A percentile compares a stretch with the other conserved stretches of the same genome.
phyloP scores from a whole-genome alignment of 768 basidiomycete genomes.

The Leccinum broughii region DNA sequence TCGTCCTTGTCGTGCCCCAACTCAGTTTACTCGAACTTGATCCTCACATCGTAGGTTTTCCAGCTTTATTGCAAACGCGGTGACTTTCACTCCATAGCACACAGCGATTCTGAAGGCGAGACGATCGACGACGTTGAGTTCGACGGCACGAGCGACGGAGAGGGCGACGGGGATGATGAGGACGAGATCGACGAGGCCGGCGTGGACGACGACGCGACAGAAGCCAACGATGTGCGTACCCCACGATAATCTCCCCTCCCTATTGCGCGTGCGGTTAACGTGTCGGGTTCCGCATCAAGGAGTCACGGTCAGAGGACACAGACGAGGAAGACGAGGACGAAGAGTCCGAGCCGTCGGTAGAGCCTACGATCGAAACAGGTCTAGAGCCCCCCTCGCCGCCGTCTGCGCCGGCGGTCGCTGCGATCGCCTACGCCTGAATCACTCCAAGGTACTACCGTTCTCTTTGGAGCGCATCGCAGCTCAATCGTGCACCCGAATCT shows the following conservation, averaged over 20 bases:
- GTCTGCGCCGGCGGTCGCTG: slow-evolving; percentile 27
- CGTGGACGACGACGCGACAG: slow-evolving; percentile 59
- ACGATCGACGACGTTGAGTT: slow-evolving; percentile 59
- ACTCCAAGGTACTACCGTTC: slow-evolving; percentile 32
- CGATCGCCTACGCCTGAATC: slow-evolving; percentile 24
- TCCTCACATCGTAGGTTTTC: too few species aligned
- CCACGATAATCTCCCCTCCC: background rate
- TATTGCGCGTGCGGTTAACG: slow-evolving; percentile 3
- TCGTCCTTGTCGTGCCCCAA: too few species aligned
- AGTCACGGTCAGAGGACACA: slow-evolving; percentile 58
- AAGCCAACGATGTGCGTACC: slow-evolving; percentile 66
- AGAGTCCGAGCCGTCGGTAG: slow-evolving; percentile 41
- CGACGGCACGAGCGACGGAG: slow-evolving; percentile 43
- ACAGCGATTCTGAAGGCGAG: slow-evolving; percentile 66
- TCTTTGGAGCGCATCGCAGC: background rate
- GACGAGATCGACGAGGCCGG: slow-evolving; percentile 58
- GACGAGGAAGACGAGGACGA: slow-evolving; percentile 58
- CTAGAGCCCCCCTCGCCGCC: slow-evolving; percentile 28
- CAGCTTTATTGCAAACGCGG: background rate
- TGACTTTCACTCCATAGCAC: slow-evolving; percentile 39
- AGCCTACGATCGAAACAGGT: slow-evolving; percentile 32
- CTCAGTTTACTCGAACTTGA: too few species aligned
- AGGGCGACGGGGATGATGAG: slow-evolving; percentile 44
- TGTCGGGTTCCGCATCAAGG: slow-evolving; percentile 35
- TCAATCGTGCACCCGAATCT: slow-evolving; percentile 21